Evolutionary conservation across 345 rosid genomes (phyloP).

Genomic region (Melastoma malabathricum): DNA sequence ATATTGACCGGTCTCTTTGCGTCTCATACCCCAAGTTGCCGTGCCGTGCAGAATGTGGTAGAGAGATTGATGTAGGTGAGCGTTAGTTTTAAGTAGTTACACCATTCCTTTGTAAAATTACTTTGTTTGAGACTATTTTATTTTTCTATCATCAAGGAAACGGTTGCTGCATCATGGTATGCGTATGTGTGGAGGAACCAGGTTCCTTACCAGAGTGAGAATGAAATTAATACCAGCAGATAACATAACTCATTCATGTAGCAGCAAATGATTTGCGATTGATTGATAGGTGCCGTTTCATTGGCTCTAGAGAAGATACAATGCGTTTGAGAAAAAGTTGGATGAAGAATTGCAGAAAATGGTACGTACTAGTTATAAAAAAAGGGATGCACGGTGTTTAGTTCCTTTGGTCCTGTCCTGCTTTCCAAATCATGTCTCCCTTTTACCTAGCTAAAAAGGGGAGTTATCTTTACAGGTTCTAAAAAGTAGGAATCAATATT

Average conservation of each 20-base stretch:
- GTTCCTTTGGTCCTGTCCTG: background rate
- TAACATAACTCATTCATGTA: conserved; percentile 2
- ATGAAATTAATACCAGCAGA: conserved; percentile 4
- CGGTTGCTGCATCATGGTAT: conserved; percentile 38
- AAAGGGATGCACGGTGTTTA: background rate
- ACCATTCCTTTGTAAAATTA: background rate
- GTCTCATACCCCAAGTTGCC: conserved; percentile 32
- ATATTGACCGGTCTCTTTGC: conserved; percentile 53
- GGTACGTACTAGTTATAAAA: conserved; percentile 17
- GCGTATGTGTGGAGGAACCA: conserved; percentile 36
- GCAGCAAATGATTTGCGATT: conserved; percentile 9
- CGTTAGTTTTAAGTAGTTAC: conserved; percentile 2
- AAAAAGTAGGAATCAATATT: too few relatives aligned
- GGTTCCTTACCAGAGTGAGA: conserved; percentile 62
- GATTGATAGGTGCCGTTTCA: conserved; percentile 47
- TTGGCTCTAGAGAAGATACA: conserved; percentile 28
- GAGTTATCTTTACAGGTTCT: too few relatives aligned
- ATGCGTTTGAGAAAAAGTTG: conserved; percentile 35
- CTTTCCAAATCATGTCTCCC: too few relatives aligned
- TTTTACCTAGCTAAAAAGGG: too few relatives aligned
- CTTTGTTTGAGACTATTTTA: background rate
- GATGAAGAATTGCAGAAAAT: conserved; percentile 45
- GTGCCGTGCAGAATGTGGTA: conserved; percentile 30
- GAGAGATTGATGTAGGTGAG: conserved; percentile 42
- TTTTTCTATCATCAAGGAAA: conserved; percentile 28